Conservation (phyloP, 2,329 filamentous ascomycete genomes). For the Fonsecaea pedrosoi region DNA sequence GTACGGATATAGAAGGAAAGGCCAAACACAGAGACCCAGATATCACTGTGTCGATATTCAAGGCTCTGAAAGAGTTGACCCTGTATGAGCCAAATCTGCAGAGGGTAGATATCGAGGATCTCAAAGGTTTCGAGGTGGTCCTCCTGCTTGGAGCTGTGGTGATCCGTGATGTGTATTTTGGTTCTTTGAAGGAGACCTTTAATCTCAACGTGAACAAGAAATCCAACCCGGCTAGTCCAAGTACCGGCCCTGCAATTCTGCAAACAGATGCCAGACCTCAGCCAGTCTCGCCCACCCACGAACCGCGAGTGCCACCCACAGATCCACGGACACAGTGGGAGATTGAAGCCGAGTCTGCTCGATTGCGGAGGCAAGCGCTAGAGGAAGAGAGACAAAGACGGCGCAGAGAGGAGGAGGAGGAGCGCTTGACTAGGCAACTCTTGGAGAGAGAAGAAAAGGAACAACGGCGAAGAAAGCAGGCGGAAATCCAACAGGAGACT, state of each 20-base stretch:
- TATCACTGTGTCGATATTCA: constrained; percentile 90
- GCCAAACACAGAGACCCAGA: constrained; percentile 88
- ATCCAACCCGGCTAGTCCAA: constrained; percentile 40
- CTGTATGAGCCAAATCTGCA: constrained; percentile 93
- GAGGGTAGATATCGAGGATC: constrained; percentile 89
- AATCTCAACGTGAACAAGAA: constrained; percentile 63
- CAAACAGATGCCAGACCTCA: constrained; percentile 15
- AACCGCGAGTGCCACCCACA: constrained; percentile 47
- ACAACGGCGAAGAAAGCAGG: constrained; percentile 56
- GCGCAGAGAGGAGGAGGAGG: constrained; percentile 58
- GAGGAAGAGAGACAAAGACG: constrained; percentile 52
- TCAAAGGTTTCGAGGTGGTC: constrained; percentile 88
- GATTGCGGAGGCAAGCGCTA: constrained; percentile 52
- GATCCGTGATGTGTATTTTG: constrained; percentile 68
- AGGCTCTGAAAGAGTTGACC: constrained; percentile 76
- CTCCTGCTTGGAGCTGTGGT: constrained; percentile 67
- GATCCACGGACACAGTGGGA: constrained; percentile 62
- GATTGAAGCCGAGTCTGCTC: constrained; percentile 58
- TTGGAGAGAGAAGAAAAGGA: constrained; percentile 62
- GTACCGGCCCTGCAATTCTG: constrained; percentile 27
- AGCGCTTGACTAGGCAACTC: constrained; percentile 59
- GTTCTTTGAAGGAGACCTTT: constrained; percentile 75
- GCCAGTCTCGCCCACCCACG: constrained; percentile 28
- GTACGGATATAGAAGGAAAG: constrained; percentile 68
- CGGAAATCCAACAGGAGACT: constrained; percentile 76